Percentiles rank a stretch among this genome's conserved stretches.
phyloP scores from a whole-genome alignment of 2,329 filamentous ascomycete genomes.

The Diaporthe destruens region DNA sequence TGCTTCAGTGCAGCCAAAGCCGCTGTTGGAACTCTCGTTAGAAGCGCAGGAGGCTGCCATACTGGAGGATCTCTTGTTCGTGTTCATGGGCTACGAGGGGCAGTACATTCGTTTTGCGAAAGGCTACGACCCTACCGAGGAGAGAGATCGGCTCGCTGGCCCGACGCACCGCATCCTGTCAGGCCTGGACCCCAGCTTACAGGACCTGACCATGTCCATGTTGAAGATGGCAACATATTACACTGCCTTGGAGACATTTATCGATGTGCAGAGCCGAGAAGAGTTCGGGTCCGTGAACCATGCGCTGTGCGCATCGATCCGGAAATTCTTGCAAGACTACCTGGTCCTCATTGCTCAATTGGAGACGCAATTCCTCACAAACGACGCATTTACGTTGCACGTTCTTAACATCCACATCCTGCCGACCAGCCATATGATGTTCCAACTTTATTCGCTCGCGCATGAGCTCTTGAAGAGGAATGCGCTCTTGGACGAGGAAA shows the following conservation, averaged over 20 bases:
- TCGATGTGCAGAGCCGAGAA: conserved; percentile 92
- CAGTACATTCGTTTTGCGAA: conserved; percentile 92
- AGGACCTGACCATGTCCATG: conserved; percentile 89
- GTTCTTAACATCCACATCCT: conserved; percentile 92
- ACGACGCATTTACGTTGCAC: conserved; percentile 90
- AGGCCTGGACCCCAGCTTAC: conserved; percentile 90
- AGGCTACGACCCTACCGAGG: conserved; percentile 83
- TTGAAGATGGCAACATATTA: conserved; percentile 96
- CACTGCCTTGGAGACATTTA: conserved; percentile 88
- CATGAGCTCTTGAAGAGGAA: conserved; percentile 91
- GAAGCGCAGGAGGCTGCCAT: conserved; percentile 89
- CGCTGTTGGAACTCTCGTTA: conserved; percentile 78
- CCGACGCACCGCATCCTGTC: conserved; percentile 83
- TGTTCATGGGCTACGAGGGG: conserved; percentile 99
- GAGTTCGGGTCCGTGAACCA: conserved; percentile 97
- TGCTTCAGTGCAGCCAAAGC: conserved; percentile 73
- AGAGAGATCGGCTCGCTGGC: conserved; percentile 88
- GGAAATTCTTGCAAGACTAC: conserved; percentile 93
- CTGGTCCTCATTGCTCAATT: conserved; percentile 92
- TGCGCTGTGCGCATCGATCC: conserved; percentile 93
- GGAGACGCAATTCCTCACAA: conserved; percentile 92
- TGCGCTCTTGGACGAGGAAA: conserved; percentile 84
- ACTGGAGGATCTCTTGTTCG: conserved; percentile 90
- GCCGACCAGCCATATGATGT: conserved; percentile 90
- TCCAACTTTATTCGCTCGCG: conserved; percentile 88